Percentiles rank a stretch among this genome's conserved stretches.
Evolutionary conservation across 75 land plant species (phyloP).

Genomic region (Picea sitchensis): DNA sequence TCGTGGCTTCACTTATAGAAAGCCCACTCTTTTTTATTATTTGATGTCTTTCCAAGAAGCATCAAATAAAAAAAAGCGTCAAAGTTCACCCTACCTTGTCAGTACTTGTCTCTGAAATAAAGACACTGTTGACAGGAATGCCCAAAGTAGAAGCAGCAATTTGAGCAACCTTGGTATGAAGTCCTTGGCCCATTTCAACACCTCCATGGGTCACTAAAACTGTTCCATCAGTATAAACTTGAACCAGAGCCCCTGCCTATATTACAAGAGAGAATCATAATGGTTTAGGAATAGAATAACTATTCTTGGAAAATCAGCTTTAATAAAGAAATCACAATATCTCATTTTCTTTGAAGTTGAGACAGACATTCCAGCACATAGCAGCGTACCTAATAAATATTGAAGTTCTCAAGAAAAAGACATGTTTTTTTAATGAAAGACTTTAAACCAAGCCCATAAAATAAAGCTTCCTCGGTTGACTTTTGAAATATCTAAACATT

Average conservation of each 20-base stretch:
- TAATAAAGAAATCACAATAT: background rate
- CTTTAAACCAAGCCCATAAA: background rate
- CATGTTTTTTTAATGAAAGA: background rate
- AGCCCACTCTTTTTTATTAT: background rate
- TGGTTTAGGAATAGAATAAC: background rate
- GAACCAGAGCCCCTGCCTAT: constrained; percentile 97
- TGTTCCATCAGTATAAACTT: constrained; percentile 97
- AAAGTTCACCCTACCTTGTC: constrained; percentile 64
- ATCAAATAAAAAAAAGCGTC: background rate
- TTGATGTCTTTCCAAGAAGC: background rate
- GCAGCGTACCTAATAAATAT: background rate
- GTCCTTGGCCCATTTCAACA: constrained; percentile 99
- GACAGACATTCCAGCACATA: background rate
- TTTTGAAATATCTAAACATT: background rate
- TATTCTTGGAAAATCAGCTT: background rate
- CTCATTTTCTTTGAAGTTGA: background rate
- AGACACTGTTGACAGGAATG: constrained; percentile 83
- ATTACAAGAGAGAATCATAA: constrained; percentile 7
- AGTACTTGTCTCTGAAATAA: constrained; percentile 98
- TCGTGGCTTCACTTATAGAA: background rate
- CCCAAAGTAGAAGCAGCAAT: constrained; percentile 85
- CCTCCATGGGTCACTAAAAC: constrained; percentile 98
- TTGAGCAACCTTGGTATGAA: constrained; percentile 96
- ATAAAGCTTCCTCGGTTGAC: background rate
- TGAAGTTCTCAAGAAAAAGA: background rate